Base-by-base conservation (phyloP, 2,329 filamentous ascomycete genomes). In the Penicillium sclerotigenum region DNA sequence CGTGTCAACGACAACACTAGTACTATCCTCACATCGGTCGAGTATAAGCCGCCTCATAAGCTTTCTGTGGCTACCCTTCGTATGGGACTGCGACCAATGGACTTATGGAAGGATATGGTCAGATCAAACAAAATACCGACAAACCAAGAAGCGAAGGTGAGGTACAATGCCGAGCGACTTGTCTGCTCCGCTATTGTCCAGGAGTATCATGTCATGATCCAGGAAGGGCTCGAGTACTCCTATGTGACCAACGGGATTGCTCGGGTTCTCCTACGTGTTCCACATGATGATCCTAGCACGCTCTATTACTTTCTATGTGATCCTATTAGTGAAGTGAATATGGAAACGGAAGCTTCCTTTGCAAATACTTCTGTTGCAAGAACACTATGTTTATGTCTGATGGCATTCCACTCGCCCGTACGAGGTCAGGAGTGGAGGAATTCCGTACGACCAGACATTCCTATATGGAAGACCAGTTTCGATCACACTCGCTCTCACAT, bases 161-260 rank as follows among this genome's bases (percentile, higher is more conserved):
- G 26, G 24, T 60, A 63, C 34, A 62, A 67, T 57, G 63, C 65
- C 5, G 54, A 53, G 48, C 47, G 56, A 29, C 52, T 66, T 29
- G 46, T 51, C n/a, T 55, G 59, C 2, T 62, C 60, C 0, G 61
- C 59, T 14, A 20, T 68, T 22, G 59, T 59, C 13, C 60, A 69
- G 36, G 59, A 67, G 52, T 71, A 62, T 41, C 60, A 68, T 58
- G 56, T 67, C 6, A 70, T 70, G 64, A 66, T 70, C 18, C 45
- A 68, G 47, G 60, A 66, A 57, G 63, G 66, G 2, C 59, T 69
- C 8, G 63, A 65, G 45, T 68, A 63, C 41, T 68, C 65, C 16
- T 69, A 64, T 49, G 18, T 71, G 37, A 64, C 63, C 2, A 69
- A 57, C 47, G 66, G 66, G 11, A 36, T 66, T 16, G 55, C 59